A percentile compares a stretch with the other conserved stretches of the same genome.
These are phyloP conservation scores for Phycomyces blakesleeanus DNA, from an alignment of 192 early-diverging fungal species.

Conservation along the genomic window DNA sequence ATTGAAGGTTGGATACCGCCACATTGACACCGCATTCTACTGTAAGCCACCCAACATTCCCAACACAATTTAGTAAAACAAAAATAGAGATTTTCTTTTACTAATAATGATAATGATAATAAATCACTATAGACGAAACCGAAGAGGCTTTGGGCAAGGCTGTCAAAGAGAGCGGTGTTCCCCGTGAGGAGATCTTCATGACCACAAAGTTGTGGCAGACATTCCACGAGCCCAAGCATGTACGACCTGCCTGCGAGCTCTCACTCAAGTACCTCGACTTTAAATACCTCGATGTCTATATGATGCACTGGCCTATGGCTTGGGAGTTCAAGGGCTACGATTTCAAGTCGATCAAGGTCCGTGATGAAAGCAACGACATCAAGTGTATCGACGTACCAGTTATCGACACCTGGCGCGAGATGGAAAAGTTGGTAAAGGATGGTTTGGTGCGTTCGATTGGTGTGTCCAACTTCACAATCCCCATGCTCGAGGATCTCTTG, in stretches of 20 bases:
- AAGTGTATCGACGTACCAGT: conserved; percentile 40
- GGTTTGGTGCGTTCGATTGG: conserved; percentile 68
- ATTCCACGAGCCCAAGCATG: conserved; percentile 57
- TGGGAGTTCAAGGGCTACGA: conserved; percentile 38
- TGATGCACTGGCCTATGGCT: conserved; percentile 84
- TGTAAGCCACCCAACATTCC: conserved; percentile 17
- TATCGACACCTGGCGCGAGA: conserved; percentile 68
- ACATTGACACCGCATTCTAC: conserved; percentile 48
- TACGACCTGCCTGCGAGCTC: conserved; percentile 53
- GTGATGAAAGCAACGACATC: conserved; percentile 24
- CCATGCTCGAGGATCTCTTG: conserved; percentile 59
- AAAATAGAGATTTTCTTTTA: no score
- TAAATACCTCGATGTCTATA: conserved; percentile 78
- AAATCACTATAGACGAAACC: conserved; percentile 51
- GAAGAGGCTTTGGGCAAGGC: conserved; percentile 66
- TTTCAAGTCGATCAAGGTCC: conserved; percentile 17
- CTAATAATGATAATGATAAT: no score
- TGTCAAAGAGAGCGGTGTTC: conserved; percentile 41
- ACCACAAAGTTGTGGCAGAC: conserved; percentile 53
- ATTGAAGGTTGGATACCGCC: conserved; percentile 56
- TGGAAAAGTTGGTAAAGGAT: conserved; percentile 66
- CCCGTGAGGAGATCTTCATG: conserved; percentile 63
- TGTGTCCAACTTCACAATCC: conserved; percentile 71
- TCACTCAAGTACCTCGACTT: conserved; percentile 67
- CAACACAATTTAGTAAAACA: no score